phyloP scores from a whole-genome alignment of 768 basidiomycete genomes.

The Termitomyces sp. region DNA sequence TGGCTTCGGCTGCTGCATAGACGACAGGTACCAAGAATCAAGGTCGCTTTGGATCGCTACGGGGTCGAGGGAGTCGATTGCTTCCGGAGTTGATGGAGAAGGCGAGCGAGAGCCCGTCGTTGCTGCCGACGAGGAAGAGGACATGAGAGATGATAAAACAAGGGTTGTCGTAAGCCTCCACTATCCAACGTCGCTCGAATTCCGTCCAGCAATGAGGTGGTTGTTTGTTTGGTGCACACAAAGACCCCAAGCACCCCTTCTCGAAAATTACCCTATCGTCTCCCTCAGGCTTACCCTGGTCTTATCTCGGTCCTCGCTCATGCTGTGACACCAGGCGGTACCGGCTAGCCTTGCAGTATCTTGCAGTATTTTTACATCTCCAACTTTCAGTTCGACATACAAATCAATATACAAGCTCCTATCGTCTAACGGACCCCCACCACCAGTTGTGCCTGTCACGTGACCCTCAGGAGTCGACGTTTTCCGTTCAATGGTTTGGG shows the following conservation, averaged over 20 bases:
- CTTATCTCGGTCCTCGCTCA: not conserved
- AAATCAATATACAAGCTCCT: no score
- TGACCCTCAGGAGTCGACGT: not conserved
- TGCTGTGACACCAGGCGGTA: not conserved
- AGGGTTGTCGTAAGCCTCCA: not conserved
- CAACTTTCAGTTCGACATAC: no score
- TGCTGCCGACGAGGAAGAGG: conserved; percentile 61
- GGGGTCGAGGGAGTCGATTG: conserved; percentile 52
- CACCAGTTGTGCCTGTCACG: not conserved
- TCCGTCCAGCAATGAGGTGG: conserved; percentile 9
- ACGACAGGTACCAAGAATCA: conserved; percentile 60
- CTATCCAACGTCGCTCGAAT: conserved; percentile 1
- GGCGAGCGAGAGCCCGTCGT: conserved; percentile 65
- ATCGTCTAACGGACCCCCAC: not conserved
- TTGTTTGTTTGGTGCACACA: conserved; percentile 14
- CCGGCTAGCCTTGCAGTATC: not conserved
- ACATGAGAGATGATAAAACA: conserved; percentile 37
- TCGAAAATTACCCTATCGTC: not conserved
- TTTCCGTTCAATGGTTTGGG: conserved; percentile 2
- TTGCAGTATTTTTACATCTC: not conserved
- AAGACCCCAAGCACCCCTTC: conserved; percentile 12
- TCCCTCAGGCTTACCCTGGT: conserved; percentile 6
- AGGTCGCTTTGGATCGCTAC: conserved; percentile 45
- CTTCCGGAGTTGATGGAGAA: conserved; percentile 69
- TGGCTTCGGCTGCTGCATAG: conserved; percentile 39